Evolutionary conservation across 805 yeast species (phyloP).

Genomic region (Wickerhamiella sorbophila): DNA sequence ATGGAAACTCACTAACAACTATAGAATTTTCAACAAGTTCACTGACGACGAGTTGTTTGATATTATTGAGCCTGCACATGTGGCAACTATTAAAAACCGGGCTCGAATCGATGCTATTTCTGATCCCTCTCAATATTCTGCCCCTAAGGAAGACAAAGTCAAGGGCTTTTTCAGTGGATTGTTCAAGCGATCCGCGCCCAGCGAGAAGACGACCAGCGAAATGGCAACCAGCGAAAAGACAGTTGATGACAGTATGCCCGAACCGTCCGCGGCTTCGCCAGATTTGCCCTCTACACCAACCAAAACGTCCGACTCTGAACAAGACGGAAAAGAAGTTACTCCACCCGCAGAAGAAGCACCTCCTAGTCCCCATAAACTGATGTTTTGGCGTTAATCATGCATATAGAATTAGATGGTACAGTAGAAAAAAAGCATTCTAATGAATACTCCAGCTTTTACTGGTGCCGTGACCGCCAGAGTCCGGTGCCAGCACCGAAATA

Average conservation of each 20-base stretch:
- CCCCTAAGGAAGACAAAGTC: neutral
- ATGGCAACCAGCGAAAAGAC: no score
- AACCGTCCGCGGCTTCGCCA: no score
- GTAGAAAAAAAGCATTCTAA: neutral
- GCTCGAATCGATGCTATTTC: conserved; percentile 6
- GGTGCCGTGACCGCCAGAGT: conserved; percentile 10
- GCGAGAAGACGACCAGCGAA: neutral
- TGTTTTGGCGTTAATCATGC: neutral
- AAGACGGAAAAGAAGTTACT: no score
- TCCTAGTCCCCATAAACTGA: neutral
- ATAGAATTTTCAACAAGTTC: conserved; percentile 34
- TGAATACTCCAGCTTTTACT: conserved; percentile 15
- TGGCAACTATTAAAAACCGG: conserved; percentile 7
- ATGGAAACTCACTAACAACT: conserved; percentile 47
- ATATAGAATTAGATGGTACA: neutral
- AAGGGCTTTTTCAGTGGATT: neutral
- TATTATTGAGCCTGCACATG: conserved; percentile 33
- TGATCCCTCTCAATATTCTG: neutral
- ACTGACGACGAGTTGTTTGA: conserved; percentile 64
- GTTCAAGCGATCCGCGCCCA: neutral
- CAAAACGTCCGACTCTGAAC: no score
- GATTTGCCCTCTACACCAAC: no score
- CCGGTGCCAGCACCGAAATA: conserved; percentile 13
- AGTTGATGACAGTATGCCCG: no score
- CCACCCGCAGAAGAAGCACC: neutral